Evolutionary conservation across 129 eudicot genomes (phyloP).

Genomic region (Apium graveolens): DNA sequence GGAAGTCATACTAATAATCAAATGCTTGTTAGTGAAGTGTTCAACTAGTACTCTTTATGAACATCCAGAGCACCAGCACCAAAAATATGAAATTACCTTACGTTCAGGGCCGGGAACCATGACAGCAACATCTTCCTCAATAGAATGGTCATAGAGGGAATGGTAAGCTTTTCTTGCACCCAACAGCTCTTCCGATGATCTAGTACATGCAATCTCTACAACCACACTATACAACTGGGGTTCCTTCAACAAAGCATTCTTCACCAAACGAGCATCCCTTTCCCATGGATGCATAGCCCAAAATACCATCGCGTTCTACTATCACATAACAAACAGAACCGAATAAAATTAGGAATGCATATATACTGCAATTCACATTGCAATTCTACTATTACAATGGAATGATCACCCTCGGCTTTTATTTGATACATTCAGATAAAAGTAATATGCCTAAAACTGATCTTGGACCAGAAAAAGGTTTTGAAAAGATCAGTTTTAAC

Average conservation of each 20-base stretch:
- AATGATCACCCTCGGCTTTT: background rate
- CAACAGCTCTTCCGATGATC: slow-evolving; percentile 58
- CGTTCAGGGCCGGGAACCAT: slow-evolving; percentile 22
- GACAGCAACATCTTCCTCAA: slow-evolving; percentile 68
- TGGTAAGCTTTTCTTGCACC: slow-evolving; percentile 76
- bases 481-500: background rate
- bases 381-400: background rate
- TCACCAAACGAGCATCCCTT: slow-evolving; percentile 72
- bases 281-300: slow-evolving; percentile 86
- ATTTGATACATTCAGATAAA: too few species aligned
- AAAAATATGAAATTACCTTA: slow-evolving; percentile 28
- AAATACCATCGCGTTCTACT: slow-evolving; percentile 43
- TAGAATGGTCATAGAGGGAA: slow-evolving; percentile 56
- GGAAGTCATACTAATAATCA: background rate
- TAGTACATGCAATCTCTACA: slow-evolving; percentile 51
- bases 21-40: background rate
- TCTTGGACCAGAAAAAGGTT: background rate
- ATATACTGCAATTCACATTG: background rate
- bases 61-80: background rate
- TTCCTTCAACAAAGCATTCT: slow-evolving; percentile 38
- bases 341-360: too few species aligned
- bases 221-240: slow-evolving; percentile 30
- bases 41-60: background rate
- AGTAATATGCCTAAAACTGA: background rate
- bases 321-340: slow-evolving; percentile 1